Evolutionary conservation across 768 basidiomycete genomes (phyloP).

Genomic region (Rhizopogon vesiculosus): DNA sequence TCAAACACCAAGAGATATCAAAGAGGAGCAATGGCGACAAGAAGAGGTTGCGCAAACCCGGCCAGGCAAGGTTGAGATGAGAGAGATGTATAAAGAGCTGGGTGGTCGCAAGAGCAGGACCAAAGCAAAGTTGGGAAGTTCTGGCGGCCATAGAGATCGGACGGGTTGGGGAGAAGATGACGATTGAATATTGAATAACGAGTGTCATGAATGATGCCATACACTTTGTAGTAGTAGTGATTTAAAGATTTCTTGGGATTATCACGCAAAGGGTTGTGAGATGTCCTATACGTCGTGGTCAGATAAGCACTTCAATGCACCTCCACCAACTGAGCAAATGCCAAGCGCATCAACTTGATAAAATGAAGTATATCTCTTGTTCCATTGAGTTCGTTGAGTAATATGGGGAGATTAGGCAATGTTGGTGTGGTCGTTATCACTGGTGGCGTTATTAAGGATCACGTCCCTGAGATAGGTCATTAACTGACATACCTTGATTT

Average conservation of each 20-base stretch:
- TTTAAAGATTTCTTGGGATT: not conserved
- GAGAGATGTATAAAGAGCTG: slow-evolving; percentile 87
- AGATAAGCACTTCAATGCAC: not conserved
- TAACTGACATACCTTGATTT: slow-evolving; percentile 56
- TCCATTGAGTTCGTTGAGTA: slow-evolving; percentile 68
- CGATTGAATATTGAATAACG: slow-evolving; percentile 15
- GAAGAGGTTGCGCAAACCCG: slow-evolving; percentile 41
- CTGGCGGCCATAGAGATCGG: slow-evolving; percentile 62
- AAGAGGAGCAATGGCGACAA: slow-evolving; percentile 69
- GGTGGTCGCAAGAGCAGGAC: slow-evolving; percentile 75
- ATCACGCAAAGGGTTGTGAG: not conserved
- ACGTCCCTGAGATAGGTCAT: not conserved
- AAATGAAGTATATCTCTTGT: slow-evolving; percentile 68
- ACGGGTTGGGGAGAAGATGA: slow-evolving; percentile 63
- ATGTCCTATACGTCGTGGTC: not conserved
- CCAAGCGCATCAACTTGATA: slow-evolving; percentile 59
- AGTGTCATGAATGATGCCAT: not conserved
- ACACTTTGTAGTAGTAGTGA: no score
- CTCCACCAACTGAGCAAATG: slow-evolving; percentile 34
- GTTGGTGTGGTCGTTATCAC: slow-evolving; percentile 79
- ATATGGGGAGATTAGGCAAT: slow-evolving; percentile 58
- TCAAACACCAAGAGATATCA: slow-evolving; percentile 74
- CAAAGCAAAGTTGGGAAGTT: slow-evolving; percentile 71
- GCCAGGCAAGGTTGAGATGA: slow-evolving; percentile 81
- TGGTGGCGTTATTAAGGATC: slow-evolving; percentile 21